Evolutionary conservation across 2,329 filamentous ascomycete species (phyloP).

Genomic region (Hypoxylon sp.): DNA sequence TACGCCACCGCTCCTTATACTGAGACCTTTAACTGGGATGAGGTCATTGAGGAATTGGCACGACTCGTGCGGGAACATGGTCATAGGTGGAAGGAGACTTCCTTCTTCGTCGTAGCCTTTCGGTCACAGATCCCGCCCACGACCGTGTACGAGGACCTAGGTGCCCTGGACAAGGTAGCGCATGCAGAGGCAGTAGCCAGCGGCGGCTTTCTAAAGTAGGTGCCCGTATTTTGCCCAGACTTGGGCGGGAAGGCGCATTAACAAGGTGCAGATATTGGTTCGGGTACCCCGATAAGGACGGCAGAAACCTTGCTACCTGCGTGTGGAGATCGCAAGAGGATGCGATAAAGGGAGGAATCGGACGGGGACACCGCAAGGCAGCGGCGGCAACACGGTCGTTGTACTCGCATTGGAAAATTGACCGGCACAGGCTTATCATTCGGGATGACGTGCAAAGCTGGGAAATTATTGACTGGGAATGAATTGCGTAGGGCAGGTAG

Average conservation of each 20-base stretch:
- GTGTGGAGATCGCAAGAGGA: slow-evolving; percentile 74
- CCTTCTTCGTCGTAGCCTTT: slow-evolving; percentile 90
- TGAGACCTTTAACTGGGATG: slow-evolving; percentile 82
- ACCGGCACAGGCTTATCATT: slow-evolving; percentile 78
- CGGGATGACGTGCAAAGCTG: slow-evolving; percentile 75
- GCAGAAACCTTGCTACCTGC: slow-evolving; percentile 86
- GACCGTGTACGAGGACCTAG: slow-evolving; percentile 78
- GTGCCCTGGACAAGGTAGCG: slow-evolving; percentile 80
- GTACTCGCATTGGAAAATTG: slow-evolving; percentile 78
- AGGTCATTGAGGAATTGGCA: slow-evolving; percentile 72
- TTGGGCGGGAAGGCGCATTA: slow-evolving; percentile 41
- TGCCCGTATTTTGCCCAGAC: slow-evolving; percentile 45
- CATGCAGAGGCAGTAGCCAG: slow-evolving; percentile 84
- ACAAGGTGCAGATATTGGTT: slow-evolving; percentile 82
- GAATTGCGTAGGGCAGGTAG: slow-evolving; percentile 50
- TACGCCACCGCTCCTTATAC: slow-evolving; percentile 84
- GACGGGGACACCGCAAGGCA: slow-evolving; percentile 74
- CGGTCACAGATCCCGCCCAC: slow-evolving; percentile 78
- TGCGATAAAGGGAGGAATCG: slow-evolving; percentile 71
- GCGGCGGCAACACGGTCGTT: slow-evolving; percentile 74
- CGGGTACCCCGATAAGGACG: slow-evolving; percentile 76
- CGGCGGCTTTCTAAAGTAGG: slow-evolving; percentile 85
- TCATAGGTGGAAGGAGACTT: slow-evolving; percentile 71
- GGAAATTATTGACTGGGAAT: slow-evolving; percentile 72
- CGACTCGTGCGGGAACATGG: slow-evolving; percentile 64